Conservation (phyloP, 2,329 filamentous ascomycete genomes). For the Lasiodiplodia gonubiensis region DNA sequence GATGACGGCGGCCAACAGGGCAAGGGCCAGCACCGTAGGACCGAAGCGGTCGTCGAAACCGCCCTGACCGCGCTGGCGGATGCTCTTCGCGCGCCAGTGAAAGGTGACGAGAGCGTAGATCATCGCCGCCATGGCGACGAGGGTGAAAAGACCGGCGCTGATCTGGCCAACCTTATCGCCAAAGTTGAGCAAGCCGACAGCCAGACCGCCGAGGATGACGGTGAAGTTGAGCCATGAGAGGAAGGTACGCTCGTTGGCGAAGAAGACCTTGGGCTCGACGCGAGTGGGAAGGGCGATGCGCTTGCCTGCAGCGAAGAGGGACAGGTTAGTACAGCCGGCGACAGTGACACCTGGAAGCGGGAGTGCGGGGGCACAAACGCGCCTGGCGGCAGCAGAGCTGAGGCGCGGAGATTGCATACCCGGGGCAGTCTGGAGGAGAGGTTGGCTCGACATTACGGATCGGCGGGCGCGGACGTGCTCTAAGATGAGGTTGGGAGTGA, state of each 20-base stretch:
- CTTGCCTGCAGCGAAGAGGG: constrained; percentile 69
- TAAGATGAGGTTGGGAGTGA: constrained; percentile 7
- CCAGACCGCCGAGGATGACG: constrained; percentile 94
- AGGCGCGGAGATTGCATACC: constrained; percentile 60
- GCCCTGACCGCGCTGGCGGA: constrained; percentile 86
- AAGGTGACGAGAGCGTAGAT: constrained; percentile 93
- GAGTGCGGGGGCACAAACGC: too few species aligned
- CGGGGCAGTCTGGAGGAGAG: constrained; percentile 90
- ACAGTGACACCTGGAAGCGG: constrained; percentile 6
- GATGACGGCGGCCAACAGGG: constrained; percentile 85
- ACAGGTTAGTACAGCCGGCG: constrained; percentile 29
- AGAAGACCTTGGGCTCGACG: constrained; percentile 99
- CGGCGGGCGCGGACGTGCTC: constrained; percentile 20
- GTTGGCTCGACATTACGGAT: constrained; percentile 86
- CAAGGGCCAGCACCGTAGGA: constrained; percentile 86
- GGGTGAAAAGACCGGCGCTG: constrained; percentile 89
- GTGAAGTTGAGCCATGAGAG: constrained; percentile 99
- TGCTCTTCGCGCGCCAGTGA: constrained; percentile 95
- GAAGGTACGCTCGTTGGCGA: constrained; percentile 99
- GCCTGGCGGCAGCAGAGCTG: background rate
- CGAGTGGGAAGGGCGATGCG: constrained; percentile 96
- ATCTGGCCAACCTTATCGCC: constrained; percentile 94
- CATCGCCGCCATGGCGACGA: constrained; percentile 94
- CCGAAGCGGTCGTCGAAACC: constrained; percentile 97
- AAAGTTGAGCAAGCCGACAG: constrained; percentile 97